Percentiles rank a stretch among this genome's conserved stretches.
Evolutionary conservation across 352 stramenopile genomes (phyloP).

Genomic region (Globisporangium rhizosaccharum): DNA sequence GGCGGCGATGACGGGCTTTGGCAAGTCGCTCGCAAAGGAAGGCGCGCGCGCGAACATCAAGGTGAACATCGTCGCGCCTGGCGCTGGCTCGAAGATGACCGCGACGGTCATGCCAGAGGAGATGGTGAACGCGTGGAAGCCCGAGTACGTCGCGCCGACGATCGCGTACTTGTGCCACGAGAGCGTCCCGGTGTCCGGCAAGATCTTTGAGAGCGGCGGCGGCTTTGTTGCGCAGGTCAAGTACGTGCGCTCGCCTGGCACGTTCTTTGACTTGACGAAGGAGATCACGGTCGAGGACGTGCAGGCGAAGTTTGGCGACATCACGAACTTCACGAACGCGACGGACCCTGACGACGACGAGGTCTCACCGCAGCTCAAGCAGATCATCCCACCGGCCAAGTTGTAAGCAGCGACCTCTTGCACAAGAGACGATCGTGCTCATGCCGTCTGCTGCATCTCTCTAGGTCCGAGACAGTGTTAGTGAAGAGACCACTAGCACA

Average conservation of each 20-base stretch:
- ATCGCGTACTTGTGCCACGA: conserved; percentile 86
- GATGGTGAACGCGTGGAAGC: conserved; percentile 79
- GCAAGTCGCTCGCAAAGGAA: conserved; percentile 88
- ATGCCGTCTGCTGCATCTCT: not conserved
- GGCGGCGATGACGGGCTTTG: conserved; percentile 90
- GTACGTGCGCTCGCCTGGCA: conserved; percentile 61
- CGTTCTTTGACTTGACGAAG: conserved; percentile 67
- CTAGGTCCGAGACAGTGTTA: not conserved
- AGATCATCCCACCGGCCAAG: conserved; percentile 63
- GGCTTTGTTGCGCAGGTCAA: conserved; percentile 83
- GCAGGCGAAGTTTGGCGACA: conserved; percentile 64
- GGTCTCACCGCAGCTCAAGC: conserved; percentile 72
- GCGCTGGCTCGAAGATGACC: conserved; percentile 86
- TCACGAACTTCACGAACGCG: conserved; percentile 72
- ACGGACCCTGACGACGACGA: conserved; percentile 78
- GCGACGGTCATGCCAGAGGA: conserved; percentile 79
- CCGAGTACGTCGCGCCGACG: conserved; percentile 85
- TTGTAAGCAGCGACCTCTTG: conserved; percentile 28
- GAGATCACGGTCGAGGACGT: conserved; percentile 75
- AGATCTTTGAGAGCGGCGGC: conserved; percentile 82
- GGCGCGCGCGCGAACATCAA: conserved; percentile 80
- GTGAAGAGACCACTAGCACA: too few relatives aligned
- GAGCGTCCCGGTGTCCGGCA: conserved; percentile 60
- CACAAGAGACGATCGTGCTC: too few relatives aligned
- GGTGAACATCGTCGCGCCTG: conserved; percentile 85